These are phyloP conservation scores for Drechslera avenae DNA, from an alignment of 2,329 filamentous ascomycete genomes.

Conservation along the genomic window DNA sequence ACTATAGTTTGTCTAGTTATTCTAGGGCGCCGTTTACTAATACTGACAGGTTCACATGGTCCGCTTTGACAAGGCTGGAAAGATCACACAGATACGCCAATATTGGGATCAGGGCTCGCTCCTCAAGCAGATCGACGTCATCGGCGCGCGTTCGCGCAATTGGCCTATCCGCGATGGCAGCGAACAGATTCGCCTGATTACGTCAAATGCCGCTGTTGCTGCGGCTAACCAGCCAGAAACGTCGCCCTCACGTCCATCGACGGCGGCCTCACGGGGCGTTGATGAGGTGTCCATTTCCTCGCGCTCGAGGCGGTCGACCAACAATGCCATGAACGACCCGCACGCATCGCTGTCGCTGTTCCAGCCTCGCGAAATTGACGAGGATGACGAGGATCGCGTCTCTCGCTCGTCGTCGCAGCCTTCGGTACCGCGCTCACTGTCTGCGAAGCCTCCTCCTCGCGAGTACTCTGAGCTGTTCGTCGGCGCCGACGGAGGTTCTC, in stretches of 20 bases:
- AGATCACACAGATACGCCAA: constrained; percentile 85
- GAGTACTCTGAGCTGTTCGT: constrained; percentile 73
- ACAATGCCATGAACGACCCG: constrained; percentile 51
- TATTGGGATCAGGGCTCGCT: constrained; percentile 96
- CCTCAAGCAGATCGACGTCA: constrained; percentile 90
- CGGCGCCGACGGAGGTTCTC: constrained; percentile 52
- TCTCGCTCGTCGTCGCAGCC: constrained; percentile 46
- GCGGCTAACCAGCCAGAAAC: constrained; percentile 28
- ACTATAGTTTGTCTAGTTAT: constrained; percentile 4
- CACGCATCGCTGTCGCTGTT: constrained; percentile 77
- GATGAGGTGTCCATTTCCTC: constrained; percentile 42
- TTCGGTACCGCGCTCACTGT: constrained; percentile 64
- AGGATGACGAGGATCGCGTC: constrained; percentile 53
- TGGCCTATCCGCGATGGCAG: constrained; percentile 92
- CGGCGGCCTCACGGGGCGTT: constrained; percentile 37
- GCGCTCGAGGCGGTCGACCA: constrained; percentile 48
- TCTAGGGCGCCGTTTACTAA: constrained; percentile 10
- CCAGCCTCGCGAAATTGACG: constrained; percentile 67
- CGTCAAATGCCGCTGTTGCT: constrained; percentile 58
- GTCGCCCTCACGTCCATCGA: constrained; percentile 42
- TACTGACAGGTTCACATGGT: constrained; percentile 71
- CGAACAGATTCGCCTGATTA: constrained; percentile 81
- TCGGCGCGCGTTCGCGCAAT: constrained; percentile 85
- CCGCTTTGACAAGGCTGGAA: constrained; percentile 74
- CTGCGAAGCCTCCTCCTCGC: constrained; percentile 72